phyloP scores from a whole-genome alignment of 2,329 filamentous ascomycete species.

The Talaromyces sp. region DNA sequence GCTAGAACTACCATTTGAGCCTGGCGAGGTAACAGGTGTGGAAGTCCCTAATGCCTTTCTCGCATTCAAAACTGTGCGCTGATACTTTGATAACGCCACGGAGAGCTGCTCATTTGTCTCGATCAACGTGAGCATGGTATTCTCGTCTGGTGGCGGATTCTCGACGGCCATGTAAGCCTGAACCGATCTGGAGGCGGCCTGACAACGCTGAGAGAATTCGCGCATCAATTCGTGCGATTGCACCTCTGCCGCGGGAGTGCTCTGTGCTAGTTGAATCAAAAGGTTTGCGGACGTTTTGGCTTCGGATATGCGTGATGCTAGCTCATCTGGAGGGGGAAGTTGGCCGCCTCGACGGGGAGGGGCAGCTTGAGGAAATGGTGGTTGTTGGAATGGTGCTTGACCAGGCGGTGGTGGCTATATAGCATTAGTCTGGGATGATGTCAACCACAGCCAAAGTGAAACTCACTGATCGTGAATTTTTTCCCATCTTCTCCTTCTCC shows the following conservation, averaged over 20 bases:
- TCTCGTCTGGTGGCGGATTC: constrained; percentile 79
- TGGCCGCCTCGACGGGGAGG: constrained; percentile 40
- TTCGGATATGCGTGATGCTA: constrained; percentile 81
- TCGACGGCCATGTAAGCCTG: constrained; percentile 80
- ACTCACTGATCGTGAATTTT: constrained; percentile 29
- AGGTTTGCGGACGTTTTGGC: constrained; percentile 86
- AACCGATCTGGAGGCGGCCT: constrained; percentile 73
- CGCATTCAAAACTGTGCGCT: constrained; percentile 67
- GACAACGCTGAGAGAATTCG: constrained; percentile 86
- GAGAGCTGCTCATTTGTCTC: constrained; percentile 91
- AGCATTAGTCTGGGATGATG: background rate
- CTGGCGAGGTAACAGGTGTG: background rate
- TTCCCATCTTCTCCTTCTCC: constrained; percentile 67
- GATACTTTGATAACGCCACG: constrained; percentile 76
- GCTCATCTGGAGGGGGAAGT: constrained; percentile 67
- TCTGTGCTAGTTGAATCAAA: constrained; percentile 85
- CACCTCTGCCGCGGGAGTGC: constrained; percentile 72
- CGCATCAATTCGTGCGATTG: constrained; percentile 81
- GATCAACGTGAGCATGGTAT: constrained; percentile 89
- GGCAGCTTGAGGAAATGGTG: constrained; percentile 21
- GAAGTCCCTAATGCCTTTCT: constrained; percentile 38
- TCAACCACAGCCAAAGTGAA: background rate
- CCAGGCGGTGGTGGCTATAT: background rate
- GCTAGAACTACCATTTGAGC: background rate
- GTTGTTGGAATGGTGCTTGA: constrained; percentile 14